Evolutionary conservation across 306 rosid genomes (phyloP).

Genomic region (Mimosa pudica): DNA sequence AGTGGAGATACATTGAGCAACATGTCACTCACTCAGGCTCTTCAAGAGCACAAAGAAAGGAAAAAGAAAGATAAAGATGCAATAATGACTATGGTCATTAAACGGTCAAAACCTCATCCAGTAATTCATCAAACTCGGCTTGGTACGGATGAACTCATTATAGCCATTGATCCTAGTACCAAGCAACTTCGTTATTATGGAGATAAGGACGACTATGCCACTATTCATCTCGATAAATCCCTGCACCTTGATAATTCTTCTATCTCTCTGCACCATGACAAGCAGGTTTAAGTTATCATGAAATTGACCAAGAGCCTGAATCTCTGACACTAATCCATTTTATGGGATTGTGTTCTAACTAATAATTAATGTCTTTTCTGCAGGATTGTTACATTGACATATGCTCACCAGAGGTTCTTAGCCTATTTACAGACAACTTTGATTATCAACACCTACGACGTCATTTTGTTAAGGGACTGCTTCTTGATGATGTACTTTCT

Average conservation of each 20-base stretch:
- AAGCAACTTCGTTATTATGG: constrained; percentile 90
- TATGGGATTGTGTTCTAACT: constrained; percentile 3
- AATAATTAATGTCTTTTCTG: constrained; percentile 39
- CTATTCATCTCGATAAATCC: constrained; percentile 72
- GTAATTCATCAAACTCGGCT: constrained; percentile 87
- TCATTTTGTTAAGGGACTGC: constrained; percentile 96
- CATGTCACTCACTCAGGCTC: constrained; percentile 91
- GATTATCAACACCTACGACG: constrained; percentile 99
- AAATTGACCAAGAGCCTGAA: constrained; percentile 18
- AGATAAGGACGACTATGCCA: constrained; percentile 74
- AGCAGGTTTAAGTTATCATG: constrained; percentile 61
- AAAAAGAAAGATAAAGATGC: constrained; percentile 90
- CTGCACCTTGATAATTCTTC: constrained; percentile 74
- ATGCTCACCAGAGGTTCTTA: constrained; percentile 96
- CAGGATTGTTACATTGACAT: constrained; percentile 98
- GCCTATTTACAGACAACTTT: constrained; percentile 94
- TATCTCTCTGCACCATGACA: constrained; percentile 83
- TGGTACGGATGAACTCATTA: constrained; percentile 90
- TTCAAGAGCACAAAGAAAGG: constrained; percentile 89
- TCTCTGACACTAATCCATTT: constrained; percentile 15
- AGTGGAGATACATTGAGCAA: constrained; percentile 98
- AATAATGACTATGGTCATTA: constrained; percentile 93
- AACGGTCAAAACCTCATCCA: constrained; percentile 83
- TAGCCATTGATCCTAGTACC: constrained; percentile 86
- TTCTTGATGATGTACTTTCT: constrained; percentile 79